phyloP scores from a whole-genome alignment of 2,329 filamentous ascomycete genomes.

The Fusarium temperatum region DNA sequence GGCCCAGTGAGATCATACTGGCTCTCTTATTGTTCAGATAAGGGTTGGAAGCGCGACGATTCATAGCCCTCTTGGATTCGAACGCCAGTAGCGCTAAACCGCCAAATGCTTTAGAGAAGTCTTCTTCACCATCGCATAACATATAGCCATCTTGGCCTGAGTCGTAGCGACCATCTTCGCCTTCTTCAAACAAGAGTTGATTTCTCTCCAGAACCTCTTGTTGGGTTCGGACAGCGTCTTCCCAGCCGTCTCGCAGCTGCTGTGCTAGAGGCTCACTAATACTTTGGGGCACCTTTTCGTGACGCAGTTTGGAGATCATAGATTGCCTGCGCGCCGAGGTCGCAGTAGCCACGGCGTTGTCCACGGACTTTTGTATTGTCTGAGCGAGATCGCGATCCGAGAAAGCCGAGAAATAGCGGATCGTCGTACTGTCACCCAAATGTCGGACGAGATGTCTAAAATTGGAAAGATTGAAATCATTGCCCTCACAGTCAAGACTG shows the following conservation, averaged over 20 bases:
- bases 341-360: constrained; percentile 41
- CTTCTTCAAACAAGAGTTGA: constrained; percentile 42
- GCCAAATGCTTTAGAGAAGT: constrained; percentile 48
- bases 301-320: constrained; percentile 47
- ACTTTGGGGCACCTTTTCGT: constrained; percentile 43
- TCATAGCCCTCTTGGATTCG: constrained; percentile 41
- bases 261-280: constrained; percentile 48
- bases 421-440: constrained; percentile 53
- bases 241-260: constrained; percentile 53
- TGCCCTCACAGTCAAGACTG: constrained; percentile 64
- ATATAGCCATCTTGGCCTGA: constrained; percentile 13
- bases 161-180: constrained; percentile 37
- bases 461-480: constrained; percentile 63
- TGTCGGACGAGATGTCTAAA: constrained; percentile 57
- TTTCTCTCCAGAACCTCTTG: constrained; percentile 50
- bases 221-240: constrained; percentile 46
- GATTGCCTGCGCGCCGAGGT: constrained; percentile 46
- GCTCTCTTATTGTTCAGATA: constrained; percentile 35
- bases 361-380: constrained; percentile 48
- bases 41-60: constrained; percentile 29
- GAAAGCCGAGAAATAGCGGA: constrained; percentile 57
- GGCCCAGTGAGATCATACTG: constrained; percentile 36
- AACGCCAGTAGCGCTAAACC: constrained; percentile 48
- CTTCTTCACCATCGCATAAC: constrained; percentile 38
- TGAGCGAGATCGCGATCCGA: constrained; percentile 49